These are phyloP conservation scores for Friedmanniomyces endolithicus DNA, from an alignment of 495 filamentous ascomycete species.

Conservation along the genomic window DNA sequence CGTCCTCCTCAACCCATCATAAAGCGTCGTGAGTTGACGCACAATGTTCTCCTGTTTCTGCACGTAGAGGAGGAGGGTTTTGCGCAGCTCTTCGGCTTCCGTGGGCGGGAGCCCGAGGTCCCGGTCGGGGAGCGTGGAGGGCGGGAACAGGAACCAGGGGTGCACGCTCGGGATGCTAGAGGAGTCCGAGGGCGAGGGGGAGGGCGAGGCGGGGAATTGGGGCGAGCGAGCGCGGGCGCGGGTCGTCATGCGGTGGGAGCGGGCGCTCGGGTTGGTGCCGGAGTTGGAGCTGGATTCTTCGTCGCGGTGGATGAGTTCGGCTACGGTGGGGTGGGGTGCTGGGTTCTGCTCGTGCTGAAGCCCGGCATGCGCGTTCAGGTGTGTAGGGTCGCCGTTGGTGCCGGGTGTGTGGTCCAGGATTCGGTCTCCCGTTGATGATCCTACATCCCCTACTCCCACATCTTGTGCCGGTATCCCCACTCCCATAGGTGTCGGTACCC, in stretches of 20 bases:
- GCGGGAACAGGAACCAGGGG: conserved; percentile 70
- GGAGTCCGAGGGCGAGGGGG: conserved; percentile 27
- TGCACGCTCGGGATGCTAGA: conserved; percentile 47
- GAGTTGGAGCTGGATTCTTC: conserved; percentile 14
- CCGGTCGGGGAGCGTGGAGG: conserved; percentile 55
- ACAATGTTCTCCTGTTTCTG: conserved; percentile 94
- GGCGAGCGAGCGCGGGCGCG: conserved; percentile 45
- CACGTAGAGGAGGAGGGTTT: conserved; percentile 69
- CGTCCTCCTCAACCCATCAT: conserved; percentile 61
- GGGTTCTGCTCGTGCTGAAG: neutral
- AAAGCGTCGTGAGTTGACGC: conserved; percentile 62
- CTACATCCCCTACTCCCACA: neutral
- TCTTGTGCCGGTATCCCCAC: neutral
- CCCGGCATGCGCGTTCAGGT: neutral
- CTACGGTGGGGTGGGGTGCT: conserved; percentile 7
- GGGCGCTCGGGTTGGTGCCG: conserved; percentile 26
- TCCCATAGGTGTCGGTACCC: neutral
- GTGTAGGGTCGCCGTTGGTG: neutral
- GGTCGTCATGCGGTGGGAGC: conserved; percentile 59
- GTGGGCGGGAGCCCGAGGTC: conserved; percentile 65
- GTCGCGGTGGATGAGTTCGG: neutral
- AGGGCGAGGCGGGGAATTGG: conserved; percentile 29
- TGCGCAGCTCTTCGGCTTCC: conserved; percentile 83
- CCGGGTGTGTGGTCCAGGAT: neutral
- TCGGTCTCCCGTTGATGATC: neutral